These are phyloP conservation scores for Suhomyces anneliseae DNA, from an alignment of 1,139 yeast species.

Conservation along the genomic window DNA sequence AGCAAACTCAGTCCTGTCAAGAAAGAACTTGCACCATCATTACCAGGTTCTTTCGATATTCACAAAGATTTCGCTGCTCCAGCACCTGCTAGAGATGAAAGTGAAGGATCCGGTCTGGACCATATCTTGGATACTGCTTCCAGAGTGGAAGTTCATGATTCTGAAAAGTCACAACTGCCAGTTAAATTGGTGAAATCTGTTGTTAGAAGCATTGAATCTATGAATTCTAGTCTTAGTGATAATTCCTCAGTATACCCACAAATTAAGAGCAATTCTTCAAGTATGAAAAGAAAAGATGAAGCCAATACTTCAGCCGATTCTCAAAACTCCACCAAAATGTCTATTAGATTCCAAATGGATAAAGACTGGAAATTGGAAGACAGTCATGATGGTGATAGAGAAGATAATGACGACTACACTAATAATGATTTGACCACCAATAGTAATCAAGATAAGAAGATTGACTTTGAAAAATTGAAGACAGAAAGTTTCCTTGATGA, in stretches of 20 bases:
- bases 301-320: slow-evolving; percentile 12
- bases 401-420: slow-evolving; percentile 39
- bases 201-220: slow-evolving; percentile 8
- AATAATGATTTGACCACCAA: slow-evolving; percentile 21
- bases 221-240: slow-evolving; percentile 4
- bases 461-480: slow-evolving; percentile 16
- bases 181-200: slow-evolving; percentile 10
- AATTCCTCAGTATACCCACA: not conserved
- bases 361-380: slow-evolving; percentile 45
- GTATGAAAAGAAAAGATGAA: not conserved
- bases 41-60: not conserved
- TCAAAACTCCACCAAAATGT: slow-evolving; percentile 23
- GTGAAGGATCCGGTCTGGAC: slow-evolving; percentile 2
- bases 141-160: slow-evolving; percentile 1
- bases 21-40: not conserved
- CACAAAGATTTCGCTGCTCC: not conserved
- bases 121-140: not conserved
- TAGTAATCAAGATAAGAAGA: slow-evolving; percentile 9
- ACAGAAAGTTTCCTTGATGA: slow-evolving; percentile 4
- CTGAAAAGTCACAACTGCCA: slow-evolving; percentile 2
- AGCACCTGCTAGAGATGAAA: not conserved
- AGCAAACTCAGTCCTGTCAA: not conserved
- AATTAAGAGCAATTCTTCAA: slow-evolving; percentile 2
- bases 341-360: slow-evolving; percentile 38
- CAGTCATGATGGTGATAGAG: slow-evolving; percentile 45